Evolutionary conservation across 805 yeast genomes (phyloP).

Genomic region (Maudiozyma pseudohumilis): DNA sequence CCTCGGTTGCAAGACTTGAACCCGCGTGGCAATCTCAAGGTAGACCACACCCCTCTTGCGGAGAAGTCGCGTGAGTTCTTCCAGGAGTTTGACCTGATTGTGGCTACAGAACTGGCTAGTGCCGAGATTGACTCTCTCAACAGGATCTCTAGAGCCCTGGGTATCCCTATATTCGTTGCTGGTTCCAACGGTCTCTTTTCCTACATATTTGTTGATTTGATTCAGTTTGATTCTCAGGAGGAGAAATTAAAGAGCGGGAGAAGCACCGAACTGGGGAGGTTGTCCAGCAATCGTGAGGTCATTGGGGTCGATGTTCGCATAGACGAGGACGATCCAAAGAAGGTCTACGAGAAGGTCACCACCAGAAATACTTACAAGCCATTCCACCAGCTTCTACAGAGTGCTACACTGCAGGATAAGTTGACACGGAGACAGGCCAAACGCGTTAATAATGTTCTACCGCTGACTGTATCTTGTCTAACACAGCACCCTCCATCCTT

Average conservation of each 20-base stretch:
- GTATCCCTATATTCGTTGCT: conserved; percentile 58
- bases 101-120: conserved; percentile 56
- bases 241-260: conserved; percentile 39
- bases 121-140: conserved; percentile 41
- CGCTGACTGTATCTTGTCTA: conserved; percentile 48
- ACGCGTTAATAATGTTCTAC: conserved; percentile 31
- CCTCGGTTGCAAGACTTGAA: conserved; percentile 62
- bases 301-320: conserved; percentile 28
- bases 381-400: conserved; percentile 30
- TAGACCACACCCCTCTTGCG: conserved; percentile 28
- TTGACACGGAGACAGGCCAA: conserved; percentile 24
- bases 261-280: conserved; percentile 43
- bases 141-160: conserved; percentile 40
- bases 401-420: conserved; percentile 31
- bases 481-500: conserved; percentile 23
- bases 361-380: conserved; percentile 32
- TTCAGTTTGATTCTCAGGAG: conserved; percentile 47
- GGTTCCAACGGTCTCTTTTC: conserved; percentile 77
- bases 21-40: conserved; percentile 56
- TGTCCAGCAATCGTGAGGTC: conserved; percentile 35
- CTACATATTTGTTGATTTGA: conserved; percentile 68
- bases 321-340: conserved; percentile 33
- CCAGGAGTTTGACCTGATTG: conserved; percentile 52
- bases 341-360: conserved; percentile 29
- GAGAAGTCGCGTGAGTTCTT: conserved; percentile 32